Conservation (phyloP, 495 filamentous ascomycete species). For the Neurospora sp. region DNA sequence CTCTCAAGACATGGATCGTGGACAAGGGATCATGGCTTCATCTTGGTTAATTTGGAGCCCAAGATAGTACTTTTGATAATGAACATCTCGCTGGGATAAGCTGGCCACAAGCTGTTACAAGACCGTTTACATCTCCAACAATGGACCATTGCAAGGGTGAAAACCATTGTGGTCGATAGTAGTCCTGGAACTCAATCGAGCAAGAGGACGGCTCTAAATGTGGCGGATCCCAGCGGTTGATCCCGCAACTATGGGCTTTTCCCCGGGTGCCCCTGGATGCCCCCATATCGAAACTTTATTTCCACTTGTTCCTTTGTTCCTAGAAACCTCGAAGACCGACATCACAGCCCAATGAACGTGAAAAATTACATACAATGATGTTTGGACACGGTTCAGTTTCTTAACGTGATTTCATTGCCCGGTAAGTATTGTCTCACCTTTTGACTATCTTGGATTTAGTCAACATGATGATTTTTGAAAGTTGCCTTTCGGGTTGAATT, state of each 20-base stretch:
- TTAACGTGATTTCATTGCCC: not conserved
- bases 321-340: not conserved
- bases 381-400: not conserved
- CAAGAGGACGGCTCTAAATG: not conserved
- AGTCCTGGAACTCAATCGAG: not conserved
- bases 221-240: not conserved
- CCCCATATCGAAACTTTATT: not conserved
- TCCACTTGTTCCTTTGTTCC: not conserved
- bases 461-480: not conserved
- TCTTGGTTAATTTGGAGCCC: not conserved
- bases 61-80: not conserved
- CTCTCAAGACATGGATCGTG: not conserved
- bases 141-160: not conserved
- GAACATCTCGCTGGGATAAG: not conserved
- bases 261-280: not conserved
- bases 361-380: not conserved
- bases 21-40: not conserved
- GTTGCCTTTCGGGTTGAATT: not conserved
- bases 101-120: not conserved
- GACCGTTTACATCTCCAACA: not conserved
- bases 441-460: not conserved
- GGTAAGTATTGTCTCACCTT: not conserved
- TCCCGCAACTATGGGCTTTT: not conserved
- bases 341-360: not conserved
- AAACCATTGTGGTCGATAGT: not conserved